Percentiles rank a stretch among this genome's conserved stretches.
phyloP scores from a whole-genome alignment of 2,329 filamentous ascomycete species.

The Gaeumannomyces tritici region DNA sequence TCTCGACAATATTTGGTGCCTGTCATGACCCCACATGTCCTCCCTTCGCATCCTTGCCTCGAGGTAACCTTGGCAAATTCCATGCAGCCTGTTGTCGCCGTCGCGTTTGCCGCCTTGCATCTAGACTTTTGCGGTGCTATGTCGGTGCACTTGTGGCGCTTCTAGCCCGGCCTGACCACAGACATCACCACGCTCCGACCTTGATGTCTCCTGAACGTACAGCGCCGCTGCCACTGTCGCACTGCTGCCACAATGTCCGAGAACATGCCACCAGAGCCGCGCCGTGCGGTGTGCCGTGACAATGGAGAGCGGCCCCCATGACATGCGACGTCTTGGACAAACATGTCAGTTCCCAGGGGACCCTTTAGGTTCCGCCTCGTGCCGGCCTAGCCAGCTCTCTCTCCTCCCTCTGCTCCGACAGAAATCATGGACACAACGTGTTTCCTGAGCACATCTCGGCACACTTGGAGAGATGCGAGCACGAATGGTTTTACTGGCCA shows the following conservation, averaged over 20 bases:
- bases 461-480: not conserved
- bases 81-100: no score
- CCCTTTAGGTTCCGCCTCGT: not conserved
- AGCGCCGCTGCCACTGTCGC: not conserved
- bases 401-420: not conserved
- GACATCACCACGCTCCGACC: not conserved
- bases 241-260: not conserved
- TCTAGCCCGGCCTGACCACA: not conserved
- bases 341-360: not conserved
- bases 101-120: no score
- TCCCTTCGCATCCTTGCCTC: no score
- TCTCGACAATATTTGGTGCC: no score
- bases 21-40: no score
- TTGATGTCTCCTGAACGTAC: not conserved
- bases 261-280: no score
- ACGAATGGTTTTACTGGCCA: not conserved
- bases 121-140: not conserved
- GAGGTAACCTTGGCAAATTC: no score
- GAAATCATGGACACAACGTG: not conserved
- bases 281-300: not conserved
- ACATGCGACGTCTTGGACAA: not conserved
- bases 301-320: not conserved
- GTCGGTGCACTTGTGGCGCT: not conserved
- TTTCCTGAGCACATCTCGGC: not conserved
- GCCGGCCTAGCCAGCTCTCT: not conserved